A percentile compares a stretch with the other conserved stretches of the same genome.
These are phyloP conservation scores for Diaporthe longicolla DNA, from an alignment of 2,329 filamentous ascomycete species.

Conservation along the genomic window DNA sequence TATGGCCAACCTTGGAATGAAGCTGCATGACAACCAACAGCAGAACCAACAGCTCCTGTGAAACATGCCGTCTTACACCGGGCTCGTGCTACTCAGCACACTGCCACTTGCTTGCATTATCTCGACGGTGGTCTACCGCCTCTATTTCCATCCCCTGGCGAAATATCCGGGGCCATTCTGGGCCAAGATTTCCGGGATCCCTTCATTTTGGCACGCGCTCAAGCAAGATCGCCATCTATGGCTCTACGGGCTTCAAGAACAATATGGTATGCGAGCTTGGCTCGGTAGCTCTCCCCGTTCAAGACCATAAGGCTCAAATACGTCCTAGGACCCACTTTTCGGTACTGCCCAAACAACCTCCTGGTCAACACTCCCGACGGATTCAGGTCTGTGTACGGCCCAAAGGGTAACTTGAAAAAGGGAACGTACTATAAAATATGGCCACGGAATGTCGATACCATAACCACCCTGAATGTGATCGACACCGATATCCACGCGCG, in stretches of 20 bases:
- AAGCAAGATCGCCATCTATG: slow-evolving; percentile 36
- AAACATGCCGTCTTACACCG: background rate
- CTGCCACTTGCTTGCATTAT: background rate
- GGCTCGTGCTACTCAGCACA: slow-evolving; percentile 8
- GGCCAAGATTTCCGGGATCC: slow-evolving; percentile 13
- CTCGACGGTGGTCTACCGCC: slow-evolving; percentile 20
- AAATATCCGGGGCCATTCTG: slow-evolving; percentile 21
- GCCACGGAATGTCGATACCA: slow-evolving; percentile 29
- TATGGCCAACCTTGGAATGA: background rate
- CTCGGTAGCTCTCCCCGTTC: background rate
- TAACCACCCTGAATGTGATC: slow-evolving; percentile 59
- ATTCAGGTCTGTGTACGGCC: slow-evolving; percentile 38
- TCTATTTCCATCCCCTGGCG: slow-evolving; percentile 30
- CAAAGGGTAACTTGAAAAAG: slow-evolving; percentile 39
- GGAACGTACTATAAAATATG: slow-evolving; percentile 23
- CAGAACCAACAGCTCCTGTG: no score
- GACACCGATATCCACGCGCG: slow-evolving; percentile 58
- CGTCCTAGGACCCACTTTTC: slow-evolving; percentile 1
- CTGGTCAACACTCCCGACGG: slow-evolving; percentile 36
- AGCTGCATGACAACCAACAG: background rate
- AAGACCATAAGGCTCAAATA: background rate
- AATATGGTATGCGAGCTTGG: slow-evolving; percentile 5
- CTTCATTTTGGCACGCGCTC: slow-evolving; percentile 23
- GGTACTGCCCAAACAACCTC: slow-evolving; percentile 22
- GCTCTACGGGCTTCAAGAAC: slow-evolving; percentile 26